phyloP scores from a whole-genome alignment of 495 filamentous ascomycete genomes.

The Aspergillus nidulans region DNA sequence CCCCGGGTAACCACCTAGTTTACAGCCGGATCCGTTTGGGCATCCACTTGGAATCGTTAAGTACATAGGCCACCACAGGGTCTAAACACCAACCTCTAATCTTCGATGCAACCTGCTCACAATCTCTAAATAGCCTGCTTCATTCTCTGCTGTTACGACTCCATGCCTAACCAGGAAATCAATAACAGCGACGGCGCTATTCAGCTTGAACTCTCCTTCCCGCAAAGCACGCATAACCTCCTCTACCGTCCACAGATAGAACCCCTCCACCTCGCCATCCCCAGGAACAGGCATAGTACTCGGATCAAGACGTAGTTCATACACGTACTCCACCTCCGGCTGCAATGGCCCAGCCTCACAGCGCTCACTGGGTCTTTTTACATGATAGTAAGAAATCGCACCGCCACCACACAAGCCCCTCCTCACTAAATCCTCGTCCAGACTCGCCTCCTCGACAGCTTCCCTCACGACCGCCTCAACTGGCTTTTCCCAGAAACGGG shows the following conservation, averaged over 20 bases:
- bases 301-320: constrained; percentile 42
- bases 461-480: constrained; percentile 50
- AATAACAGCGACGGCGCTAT: constrained; percentile 45
- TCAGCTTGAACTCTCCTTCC: constrained; percentile 50
- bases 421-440: constrained; percentile 25
- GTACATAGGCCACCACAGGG: too few species aligned
- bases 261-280: constrained; percentile 51
- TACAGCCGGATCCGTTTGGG: too few species aligned
- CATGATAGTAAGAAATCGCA: constrained; percentile 39
- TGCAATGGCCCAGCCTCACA: constrained; percentile 31
- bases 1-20: too few species aligned
- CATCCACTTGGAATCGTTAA: too few species aligned
- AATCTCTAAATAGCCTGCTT: constrained; percentile 48
- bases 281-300: constrained; percentile 36
- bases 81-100: neutral
- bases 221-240: constrained; percentile 42
- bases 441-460: constrained; percentile 49
- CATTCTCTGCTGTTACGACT: constrained; percentile 45
- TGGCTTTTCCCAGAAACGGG: constrained; percentile 29
- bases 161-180: constrained; percentile 55
- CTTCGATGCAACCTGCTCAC: constrained; percentile 40
- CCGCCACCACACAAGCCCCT: constrained; percentile 18
- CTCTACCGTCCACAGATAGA: constrained; percentile 42
- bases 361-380: neutral
- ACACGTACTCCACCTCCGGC: constrained; percentile 46